Evolutionary conservation across 495 filamentous ascomycete species (phyloP).

Genomic region (Aspergillus coremiiformis): DNA sequence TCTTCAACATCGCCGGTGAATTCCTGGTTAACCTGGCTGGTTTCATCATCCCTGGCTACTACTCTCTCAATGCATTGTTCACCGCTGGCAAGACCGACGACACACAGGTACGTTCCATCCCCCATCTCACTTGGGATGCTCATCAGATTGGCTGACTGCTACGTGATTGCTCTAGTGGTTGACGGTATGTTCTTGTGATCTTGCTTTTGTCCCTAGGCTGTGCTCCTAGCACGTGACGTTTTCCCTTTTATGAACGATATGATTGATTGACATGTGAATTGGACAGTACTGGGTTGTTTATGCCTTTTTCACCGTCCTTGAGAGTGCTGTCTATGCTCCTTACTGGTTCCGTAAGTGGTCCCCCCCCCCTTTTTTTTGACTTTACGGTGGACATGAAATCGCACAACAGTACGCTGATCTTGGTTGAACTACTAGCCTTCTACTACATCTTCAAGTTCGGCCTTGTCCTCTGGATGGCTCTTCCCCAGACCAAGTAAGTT

Average conservation of each 20-base stretch:
- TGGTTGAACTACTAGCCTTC: conserved; percentile 55
- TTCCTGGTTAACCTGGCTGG: conserved; percentile 95
- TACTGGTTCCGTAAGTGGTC: conserved; percentile 86
- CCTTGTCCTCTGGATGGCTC: conserved; percentile 92
- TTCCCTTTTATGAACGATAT: background rate
- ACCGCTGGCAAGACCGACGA: conserved; percentile 74
- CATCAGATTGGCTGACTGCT: conserved; percentile 7
- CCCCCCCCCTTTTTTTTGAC: background rate
- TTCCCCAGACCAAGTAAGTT: conserved; percentile 85
- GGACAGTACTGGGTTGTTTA: conserved; percentile 95
- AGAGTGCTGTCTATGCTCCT: conserved; percentile 85
- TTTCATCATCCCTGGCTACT: conserved; percentile 91
- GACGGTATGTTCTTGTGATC: conserved; percentile 49
- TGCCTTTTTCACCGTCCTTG: conserved; percentile 84
- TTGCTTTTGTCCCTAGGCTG: conserved; percentile 3
- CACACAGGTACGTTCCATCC: conserved; percentile 59
- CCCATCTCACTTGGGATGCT: background rate
- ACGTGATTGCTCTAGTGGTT: conserved; percentile 47
- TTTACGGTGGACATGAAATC: background rate
- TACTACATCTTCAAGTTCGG: conserved; percentile 99
- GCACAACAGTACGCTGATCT: conserved; percentile 8
- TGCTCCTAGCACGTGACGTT: conserved; percentile 15
- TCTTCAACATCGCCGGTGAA: conserved; percentile 98
- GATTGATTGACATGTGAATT: conserved; percentile 16
- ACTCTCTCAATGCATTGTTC: conserved; percentile 87